Base-by-base conservation (phyloP, 2,329 filamentous ascomycete genomes). In the Trichophyton simii region DNA sequence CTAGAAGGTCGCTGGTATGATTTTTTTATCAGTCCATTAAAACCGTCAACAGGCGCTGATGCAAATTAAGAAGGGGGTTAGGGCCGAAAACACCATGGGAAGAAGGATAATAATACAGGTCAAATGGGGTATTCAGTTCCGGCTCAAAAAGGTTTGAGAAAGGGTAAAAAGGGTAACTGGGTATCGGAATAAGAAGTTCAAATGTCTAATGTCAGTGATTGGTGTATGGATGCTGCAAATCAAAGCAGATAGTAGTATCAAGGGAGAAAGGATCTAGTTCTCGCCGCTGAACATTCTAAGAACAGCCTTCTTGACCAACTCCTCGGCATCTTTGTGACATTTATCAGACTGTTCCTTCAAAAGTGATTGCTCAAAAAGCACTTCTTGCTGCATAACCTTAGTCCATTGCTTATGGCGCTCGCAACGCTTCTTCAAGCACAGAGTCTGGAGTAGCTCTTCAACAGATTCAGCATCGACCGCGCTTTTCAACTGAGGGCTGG, bases 371-470 rank as follows among this genome's bases (percentile, higher is more conserved):
- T 78, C 76, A 58, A 78, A 77, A 3, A 70, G 65, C 22, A 75
- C 71, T 54, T 79, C 77, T 42, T 77, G 72, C 64, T 77, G 75
- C 62, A 77, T 75, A 3, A 77, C 71, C 64, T 77, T 79, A 55
- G 73, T 66, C 78, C 78, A 79, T 60, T 76, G 75, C 60, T 75
- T 75, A 63, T 80, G 78, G 63, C 77, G 68, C 62, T 78, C 74
- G 62, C 78, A 80, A 3, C 76, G 72, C 62, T 78, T 79, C 67
- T 77, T 77, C 25, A 72, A 71, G 66, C 78, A 80, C 9, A 79
- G 71, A 2, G 76, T 77, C 8, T 73, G 73, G 20, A 71, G 69
- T 13, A 75, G 65, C 59, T 70, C 69, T 34, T 72, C 63, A 22
- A 73, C 62, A 57, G 63, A 31, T 15, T 59, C 68, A 1, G 69